Evolutionary conservation across 169 alveolate species (phyloP).

Genomic region (Plasmodium malariae): DNA sequence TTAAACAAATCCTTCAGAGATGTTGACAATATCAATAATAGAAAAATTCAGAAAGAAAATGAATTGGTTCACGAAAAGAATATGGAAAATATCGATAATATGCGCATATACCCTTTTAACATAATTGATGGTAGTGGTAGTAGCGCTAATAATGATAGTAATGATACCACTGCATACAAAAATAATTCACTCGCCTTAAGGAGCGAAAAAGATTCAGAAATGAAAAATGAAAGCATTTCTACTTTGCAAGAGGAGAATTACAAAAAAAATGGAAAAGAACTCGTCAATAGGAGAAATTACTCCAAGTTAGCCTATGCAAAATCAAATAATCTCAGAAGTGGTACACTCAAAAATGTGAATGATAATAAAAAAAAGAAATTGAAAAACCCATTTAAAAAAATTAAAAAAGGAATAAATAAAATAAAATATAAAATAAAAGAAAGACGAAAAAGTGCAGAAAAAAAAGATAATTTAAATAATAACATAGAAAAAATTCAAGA

Average conservation of each 20-base stretch:
- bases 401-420: slow-evolving; percentile 22
- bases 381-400: neutral
- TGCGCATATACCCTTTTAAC: slow-evolving; percentile 40
- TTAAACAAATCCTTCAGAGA: slow-evolving; percentile 21
- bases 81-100: neutral
- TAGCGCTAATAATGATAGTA: no score
- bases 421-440: slow-evolving; percentile 1
- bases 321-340: neutral
- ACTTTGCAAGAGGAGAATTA: no score
- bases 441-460: neutral
- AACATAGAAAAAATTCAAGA: slow-evolving; percentile 18
- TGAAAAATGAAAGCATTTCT: no score
- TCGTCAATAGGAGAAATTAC: no score
- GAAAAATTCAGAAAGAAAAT: neutral
- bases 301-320: neutral
- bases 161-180: neutral
- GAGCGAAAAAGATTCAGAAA: no score
- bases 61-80: slow-evolving; percentile 3
- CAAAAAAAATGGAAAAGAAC: no score
- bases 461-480: slow-evolving; percentile 4
- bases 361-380: neutral
- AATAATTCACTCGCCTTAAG: no score
- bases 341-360: neutral
- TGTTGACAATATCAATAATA: neutral
- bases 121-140: slow-evolving; percentile 1